phyloP scores from a whole-genome alignment of 2,329 filamentous ascomycete genomes.

The Hypoxylon sp. region DNA sequence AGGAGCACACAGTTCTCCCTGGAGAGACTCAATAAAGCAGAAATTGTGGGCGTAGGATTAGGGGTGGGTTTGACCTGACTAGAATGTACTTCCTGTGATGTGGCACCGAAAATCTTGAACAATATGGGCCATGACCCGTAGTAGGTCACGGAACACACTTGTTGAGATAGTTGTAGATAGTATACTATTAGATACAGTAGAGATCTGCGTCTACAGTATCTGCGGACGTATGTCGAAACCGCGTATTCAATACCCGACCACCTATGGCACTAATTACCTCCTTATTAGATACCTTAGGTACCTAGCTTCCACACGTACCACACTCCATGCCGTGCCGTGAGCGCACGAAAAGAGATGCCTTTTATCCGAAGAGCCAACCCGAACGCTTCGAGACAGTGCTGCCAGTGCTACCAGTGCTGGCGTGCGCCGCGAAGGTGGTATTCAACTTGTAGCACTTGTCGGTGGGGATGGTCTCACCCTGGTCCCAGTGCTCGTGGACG shows the following conservation, averaged over 20 bases:
- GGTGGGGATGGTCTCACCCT: constrained; percentile 49
- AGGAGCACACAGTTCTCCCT: no score
- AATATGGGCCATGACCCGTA: no score
- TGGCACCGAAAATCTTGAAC: no score
- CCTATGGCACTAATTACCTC: background rate
- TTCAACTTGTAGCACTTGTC: constrained; percentile 48
- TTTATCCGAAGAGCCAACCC: background rate
- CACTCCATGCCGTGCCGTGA: no score
- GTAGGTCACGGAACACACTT: no score
- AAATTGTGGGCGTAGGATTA: no score
- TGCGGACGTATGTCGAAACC: background rate
- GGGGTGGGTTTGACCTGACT: no score
- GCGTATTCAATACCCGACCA: background rate
- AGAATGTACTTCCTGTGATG: no score
- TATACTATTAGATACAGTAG: no score
- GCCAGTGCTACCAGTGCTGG: background rate
- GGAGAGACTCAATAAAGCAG: no score
- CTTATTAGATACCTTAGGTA: no score
- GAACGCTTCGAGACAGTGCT: background rate
- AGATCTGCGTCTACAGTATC: background rate
- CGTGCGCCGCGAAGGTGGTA: constrained; percentile 21
- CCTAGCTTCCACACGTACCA: constrained; percentile 1
- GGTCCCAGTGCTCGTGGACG: constrained; percentile 56
- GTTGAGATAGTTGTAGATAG: no score
- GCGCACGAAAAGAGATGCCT: background rate